A percentile compares a stretch with the other conserved stretches of the same genome.
Evolutionary conservation across 768 basidiomycete species (phyloP).

Genomic region (Xanthoconium stramineum): DNA sequence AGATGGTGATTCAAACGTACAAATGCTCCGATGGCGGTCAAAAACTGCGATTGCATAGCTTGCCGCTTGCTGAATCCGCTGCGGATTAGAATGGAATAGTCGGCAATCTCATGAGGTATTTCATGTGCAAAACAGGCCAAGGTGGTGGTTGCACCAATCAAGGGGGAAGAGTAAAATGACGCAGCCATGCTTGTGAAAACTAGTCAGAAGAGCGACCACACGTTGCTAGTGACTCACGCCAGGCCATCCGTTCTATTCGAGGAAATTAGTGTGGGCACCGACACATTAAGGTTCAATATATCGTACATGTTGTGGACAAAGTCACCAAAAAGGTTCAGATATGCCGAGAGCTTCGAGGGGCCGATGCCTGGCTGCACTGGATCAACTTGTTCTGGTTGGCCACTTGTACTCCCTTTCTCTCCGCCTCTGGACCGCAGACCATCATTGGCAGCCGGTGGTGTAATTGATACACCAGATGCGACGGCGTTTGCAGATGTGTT

Average conservation of each 20-base stretch:
- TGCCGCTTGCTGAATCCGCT: conserved; percentile 89
- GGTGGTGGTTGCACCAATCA: conserved; percentile 93
- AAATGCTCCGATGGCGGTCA: conserved; percentile 91
- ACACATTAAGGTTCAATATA: conserved; percentile 10
- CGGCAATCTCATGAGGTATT: conserved; percentile 96
- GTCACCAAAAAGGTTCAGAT: conserved; percentile 90
- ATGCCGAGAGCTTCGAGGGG: conserved; percentile 84
- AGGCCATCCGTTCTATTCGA: conserved; percentile 80
- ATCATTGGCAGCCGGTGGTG: conserved; percentile 33
- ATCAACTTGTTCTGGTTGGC: conserved; percentile 26
- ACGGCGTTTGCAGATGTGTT: conserved; percentile 30
- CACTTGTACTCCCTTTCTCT: conserved; percentile 15
- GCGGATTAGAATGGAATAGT: conserved; percentile 88
- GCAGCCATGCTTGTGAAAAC: conserved; percentile 71
- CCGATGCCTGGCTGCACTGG: conserved; percentile 35
- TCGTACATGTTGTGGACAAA: conserved; percentile 89
- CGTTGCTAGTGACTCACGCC: conserved; percentile 52
- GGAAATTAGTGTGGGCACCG: conserved; percentile 14
- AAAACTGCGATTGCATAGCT: conserved; percentile 91
- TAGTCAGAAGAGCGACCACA: neutral
- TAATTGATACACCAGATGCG: conserved; percentile 47
- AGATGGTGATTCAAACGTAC: conserved; percentile 38
- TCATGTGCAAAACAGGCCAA: conserved; percentile 94
- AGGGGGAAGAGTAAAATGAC: conserved; percentile 93
- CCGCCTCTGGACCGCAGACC: conserved; percentile 50